Conservation (phyloP, 228 moss, liverwort and hornwort species). For the Sphagnum magellanicum region DNA sequence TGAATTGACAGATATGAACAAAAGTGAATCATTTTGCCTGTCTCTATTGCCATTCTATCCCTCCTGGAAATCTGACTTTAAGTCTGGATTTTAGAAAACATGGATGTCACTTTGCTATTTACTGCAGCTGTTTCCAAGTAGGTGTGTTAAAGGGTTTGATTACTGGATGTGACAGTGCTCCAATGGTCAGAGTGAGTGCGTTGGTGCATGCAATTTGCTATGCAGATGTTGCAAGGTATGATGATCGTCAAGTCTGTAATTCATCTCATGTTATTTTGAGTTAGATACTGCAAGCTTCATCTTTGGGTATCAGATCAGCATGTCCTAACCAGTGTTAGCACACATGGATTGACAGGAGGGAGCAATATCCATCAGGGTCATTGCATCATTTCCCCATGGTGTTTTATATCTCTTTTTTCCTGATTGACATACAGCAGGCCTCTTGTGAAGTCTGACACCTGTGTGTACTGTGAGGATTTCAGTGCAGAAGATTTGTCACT, state of each 20-base stretch:
- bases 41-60: not conserved
- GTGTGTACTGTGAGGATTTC: not conserved
- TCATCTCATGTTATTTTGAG: not conserved
- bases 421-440: not conserved
- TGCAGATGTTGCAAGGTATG: conserved; percentile 55
- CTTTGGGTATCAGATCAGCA: too few species aligned
- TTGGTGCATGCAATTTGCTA: conserved; percentile 72
- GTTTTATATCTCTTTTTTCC: not conserved
- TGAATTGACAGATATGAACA: not conserved
- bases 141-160: not conserved
- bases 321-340: too few species aligned
- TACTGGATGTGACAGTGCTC: conserved; percentile 26
- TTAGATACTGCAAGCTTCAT: too few species aligned
- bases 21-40: not conserved
- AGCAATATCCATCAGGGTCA: too few species aligned
- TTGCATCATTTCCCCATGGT: too few species aligned
- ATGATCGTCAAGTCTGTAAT: not conserved
- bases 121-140: not conserved
- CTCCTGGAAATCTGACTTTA: too few species aligned
- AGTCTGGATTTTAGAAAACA: too few species aligned
- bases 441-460: not conserved
- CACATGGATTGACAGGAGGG: too few species aligned
- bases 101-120: not conserved
- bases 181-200: conserved; percentile 66
- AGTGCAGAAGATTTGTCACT: conserved; percentile 73